phyloP scores from a whole-genome alignment of 495 filamentous ascomycete genomes.

The Rhizodiscina lignyota region DNA sequence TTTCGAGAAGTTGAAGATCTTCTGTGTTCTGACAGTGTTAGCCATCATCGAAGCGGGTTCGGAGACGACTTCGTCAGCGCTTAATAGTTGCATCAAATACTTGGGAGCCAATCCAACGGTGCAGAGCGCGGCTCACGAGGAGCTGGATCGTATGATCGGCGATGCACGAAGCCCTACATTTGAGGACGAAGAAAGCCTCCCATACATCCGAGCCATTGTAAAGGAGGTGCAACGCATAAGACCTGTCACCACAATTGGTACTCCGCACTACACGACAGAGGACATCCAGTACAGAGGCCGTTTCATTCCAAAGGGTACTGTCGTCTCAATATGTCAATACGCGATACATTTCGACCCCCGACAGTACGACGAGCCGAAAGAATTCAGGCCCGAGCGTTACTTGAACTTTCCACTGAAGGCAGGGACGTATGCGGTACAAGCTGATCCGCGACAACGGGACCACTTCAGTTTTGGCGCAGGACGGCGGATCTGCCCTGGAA shows the following conservation, averaged over 20 bases:
- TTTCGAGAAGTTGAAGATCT: no score
- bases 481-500: conserved; percentile 3
- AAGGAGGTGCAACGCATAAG: conserved; percentile 5
- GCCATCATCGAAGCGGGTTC: conserved; percentile 14
- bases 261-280: conserved; percentile 3
- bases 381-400: conserved; percentile 6
- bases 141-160: conserved; percentile 3
- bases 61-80: conserved; percentile 12
- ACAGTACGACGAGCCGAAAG: background rate
- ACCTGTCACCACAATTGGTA: conserved; percentile 2
- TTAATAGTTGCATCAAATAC: conserved; percentile 9
- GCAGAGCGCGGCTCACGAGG: conserved; percentile 2
- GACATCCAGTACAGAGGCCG: conserved; percentile 3
- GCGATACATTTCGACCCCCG: conserved; percentile 1
- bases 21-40: background rate
- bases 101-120: conserved; percentile 2
- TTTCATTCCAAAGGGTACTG: conserved; percentile 3
- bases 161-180: conserved; percentile 1
- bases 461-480: conserved; percentile 5
- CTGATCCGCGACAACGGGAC: conserved; percentile 1
- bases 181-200: conserved; percentile 2
- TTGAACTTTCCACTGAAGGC: background rate
- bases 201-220: conserved; percentile 4
- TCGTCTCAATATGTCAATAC: background rate
- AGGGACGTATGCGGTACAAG: conserved; percentile 1